These are phyloP conservation scores for Calocera viscosa DNA, from an alignment of 768 basidiomycete species.

Conservation along the genomic window DNA sequence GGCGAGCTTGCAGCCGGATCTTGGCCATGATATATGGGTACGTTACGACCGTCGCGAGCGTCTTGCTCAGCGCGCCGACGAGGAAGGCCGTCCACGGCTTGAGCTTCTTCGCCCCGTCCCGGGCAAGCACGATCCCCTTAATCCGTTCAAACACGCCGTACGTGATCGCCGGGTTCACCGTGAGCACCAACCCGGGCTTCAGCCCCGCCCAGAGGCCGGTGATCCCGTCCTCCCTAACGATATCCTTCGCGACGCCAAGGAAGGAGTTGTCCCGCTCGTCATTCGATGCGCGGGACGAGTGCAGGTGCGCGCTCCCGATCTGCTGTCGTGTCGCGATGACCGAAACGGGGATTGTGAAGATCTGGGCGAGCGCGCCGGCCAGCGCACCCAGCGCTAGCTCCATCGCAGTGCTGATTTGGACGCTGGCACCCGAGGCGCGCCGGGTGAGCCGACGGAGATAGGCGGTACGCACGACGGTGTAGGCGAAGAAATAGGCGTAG, in stretches of 20 bases:
- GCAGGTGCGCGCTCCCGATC: constrained; percentile 40
- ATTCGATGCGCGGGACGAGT: neutral
- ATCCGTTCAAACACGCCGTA: constrained; percentile 90
- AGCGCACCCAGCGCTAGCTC: constrained; percentile 82
- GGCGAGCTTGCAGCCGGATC: constrained; percentile 83
- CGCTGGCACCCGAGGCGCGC: constrained; percentile 47
- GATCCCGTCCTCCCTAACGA: constrained; percentile 78
- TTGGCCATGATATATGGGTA: constrained; percentile 96
- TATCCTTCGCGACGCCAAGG: constrained; percentile 65
- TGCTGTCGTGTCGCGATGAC: constrained; percentile 98
- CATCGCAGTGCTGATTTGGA: constrained; percentile 52
- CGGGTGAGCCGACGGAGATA: constrained; percentile 61
- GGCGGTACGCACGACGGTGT: constrained; percentile 74
- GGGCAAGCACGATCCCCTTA: constrained; percentile 55
- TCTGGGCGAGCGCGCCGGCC: constrained; percentile 88
- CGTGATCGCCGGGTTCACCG: constrained; percentile 94
- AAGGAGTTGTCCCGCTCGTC: constrained; percentile 51
- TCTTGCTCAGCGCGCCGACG: constrained; percentile 88
- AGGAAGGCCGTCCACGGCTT: constrained; percentile 67
- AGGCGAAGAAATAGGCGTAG: constrained; percentile 99
- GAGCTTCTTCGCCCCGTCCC: constrained; percentile 43
- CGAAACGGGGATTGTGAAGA: constrained; percentile 95
- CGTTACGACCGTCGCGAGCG: constrained; percentile 87
- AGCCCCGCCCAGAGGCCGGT: constrained; percentile 86
- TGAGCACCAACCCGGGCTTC: constrained; percentile 85